Conservation (phyloP, 2,329 filamentous ascomycete genomes). For the Cladophialophora exuberans region DNA sequence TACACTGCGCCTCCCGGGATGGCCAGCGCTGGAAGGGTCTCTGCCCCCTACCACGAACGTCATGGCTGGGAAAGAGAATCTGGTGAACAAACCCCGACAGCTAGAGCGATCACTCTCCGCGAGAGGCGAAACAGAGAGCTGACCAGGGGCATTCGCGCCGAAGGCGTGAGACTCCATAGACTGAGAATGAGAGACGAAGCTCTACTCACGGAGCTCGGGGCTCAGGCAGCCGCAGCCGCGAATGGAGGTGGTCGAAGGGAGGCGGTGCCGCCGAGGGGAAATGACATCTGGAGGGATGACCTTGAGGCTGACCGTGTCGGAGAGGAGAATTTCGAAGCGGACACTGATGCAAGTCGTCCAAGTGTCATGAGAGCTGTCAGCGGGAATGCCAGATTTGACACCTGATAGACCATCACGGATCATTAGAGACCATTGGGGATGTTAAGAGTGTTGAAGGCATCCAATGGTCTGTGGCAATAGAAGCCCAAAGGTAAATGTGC, state of each 20-base stretch:
- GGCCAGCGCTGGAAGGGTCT: constrained; percentile 9
- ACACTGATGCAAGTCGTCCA: background rate
- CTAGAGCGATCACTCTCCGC: constrained; percentile 26
- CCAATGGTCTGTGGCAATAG: background rate
- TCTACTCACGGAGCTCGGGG: constrained; percentile 14
- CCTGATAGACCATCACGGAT: constrained; percentile 1
- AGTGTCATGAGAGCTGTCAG: constrained; percentile 27
- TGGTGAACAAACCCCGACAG: constrained; percentile 27
- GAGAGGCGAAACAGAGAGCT: constrained; percentile 30
- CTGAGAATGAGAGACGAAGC: constrained; percentile 20
- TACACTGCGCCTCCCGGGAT: constrained; percentile 33
- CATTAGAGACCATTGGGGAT: no score
- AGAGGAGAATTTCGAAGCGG: constrained; percentile 32
- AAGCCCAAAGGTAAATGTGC: background rate
- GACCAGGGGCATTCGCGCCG: constrained; percentile 23
- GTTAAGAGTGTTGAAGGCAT: no score
- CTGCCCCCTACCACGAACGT: constrained; percentile 3
- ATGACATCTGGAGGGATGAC: constrained; percentile 31
- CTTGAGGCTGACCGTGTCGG: constrained; percentile 32
- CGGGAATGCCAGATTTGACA: constrained; percentile 26
- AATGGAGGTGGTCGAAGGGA: constrained; percentile 5
- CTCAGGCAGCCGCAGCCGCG: constrained; percentile 1
- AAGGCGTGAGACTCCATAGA: constrained; percentile 24
- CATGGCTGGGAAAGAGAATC: constrained; percentile 7
- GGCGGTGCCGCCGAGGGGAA: background rate